These are phyloP conservation scores for Colletotrichum sp. DNA, from an alignment of 2,329 filamentous ascomycete genomes.

Conservation along the genomic window DNA sequence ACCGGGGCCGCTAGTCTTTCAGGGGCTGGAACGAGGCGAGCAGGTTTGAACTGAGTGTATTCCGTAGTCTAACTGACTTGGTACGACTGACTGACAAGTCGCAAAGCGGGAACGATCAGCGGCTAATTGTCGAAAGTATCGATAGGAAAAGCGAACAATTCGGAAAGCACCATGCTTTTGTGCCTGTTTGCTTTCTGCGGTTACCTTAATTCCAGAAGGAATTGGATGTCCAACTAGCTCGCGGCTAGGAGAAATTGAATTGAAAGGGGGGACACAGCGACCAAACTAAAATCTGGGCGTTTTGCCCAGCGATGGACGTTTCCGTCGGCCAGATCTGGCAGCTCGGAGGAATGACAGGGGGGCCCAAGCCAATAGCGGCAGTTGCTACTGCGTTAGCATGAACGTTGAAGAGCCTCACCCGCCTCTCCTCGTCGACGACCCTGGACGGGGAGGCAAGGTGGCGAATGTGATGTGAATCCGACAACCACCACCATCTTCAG, in stretches of 20 bases:
- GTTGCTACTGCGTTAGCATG: neutral
- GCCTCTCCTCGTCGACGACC: neutral
- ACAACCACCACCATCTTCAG: neutral
- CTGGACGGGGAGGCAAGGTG: neutral
- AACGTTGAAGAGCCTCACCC: conserved; percentile 14
- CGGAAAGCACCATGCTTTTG: neutral
- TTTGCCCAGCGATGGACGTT: conserved; percentile 9
- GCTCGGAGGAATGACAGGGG: neutral
- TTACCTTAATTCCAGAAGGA: neutral
- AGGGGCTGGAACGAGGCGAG: neutral
- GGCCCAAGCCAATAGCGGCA: neutral
- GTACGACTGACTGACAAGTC: neutral
- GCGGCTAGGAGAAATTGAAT: neutral
- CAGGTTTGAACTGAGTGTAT: neutral
- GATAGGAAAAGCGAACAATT: neutral
- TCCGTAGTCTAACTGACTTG: neutral
- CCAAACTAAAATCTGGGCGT: neutral
- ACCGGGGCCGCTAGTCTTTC: neutral
- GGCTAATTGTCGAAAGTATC: neutral
- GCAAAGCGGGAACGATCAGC: neutral
- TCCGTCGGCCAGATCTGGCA: conserved; percentile 6
- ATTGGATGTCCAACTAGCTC: neutral
- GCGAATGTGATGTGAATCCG: neutral
- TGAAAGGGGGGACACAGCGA: neutral
- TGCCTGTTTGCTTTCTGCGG: neutral